A percentile compares a stretch with the other conserved stretches of the same genome.
Evolutionary conservation across 75 land plant genomes (phyloP).

Genomic region (Isoetes taiwanensis): DNA sequence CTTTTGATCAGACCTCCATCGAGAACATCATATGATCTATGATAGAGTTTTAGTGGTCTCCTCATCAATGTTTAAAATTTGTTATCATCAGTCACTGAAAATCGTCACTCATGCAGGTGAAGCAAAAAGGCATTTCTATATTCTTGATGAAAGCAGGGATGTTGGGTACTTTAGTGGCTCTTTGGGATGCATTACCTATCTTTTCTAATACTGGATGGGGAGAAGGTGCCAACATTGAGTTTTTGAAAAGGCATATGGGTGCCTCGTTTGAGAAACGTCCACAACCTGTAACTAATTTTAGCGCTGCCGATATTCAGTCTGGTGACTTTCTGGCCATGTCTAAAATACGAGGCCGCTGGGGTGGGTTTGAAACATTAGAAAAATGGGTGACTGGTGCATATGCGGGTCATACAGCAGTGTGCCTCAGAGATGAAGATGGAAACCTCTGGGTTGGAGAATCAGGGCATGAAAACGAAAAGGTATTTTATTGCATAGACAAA

Average conservation of each 20-base stretch:
- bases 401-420: slow-evolving; percentile 94
- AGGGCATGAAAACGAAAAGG: slow-evolving; percentile 88
- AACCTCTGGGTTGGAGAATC: slow-evolving; percentile 98
- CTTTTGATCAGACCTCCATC: background rate
- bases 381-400: slow-evolving; percentile 96
- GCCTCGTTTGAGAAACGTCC: slow-evolving; percentile 53
- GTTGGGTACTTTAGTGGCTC: slow-evolving; percentile 61
- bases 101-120: slow-evolving; percentile 42
- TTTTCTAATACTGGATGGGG: slow-evolving; percentile 84
- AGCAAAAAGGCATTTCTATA: slow-evolving; percentile 67
- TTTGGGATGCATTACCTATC: slow-evolving; percentile 75
- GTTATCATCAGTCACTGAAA: no score
- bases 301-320: slow-evolving; percentile 61
- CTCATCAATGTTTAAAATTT: no score
- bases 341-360: slow-evolving; percentile 93
- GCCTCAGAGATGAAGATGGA: slow-evolving; percentile 69
- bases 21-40: background rate
- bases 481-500: slow-evolving; percentile 8
- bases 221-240: slow-evolving; percentile 53
- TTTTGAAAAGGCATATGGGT: slow-evolving; percentile 77
- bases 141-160: slow-evolving; percentile 87
- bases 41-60: background rate
- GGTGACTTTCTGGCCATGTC: slow-evolving; percentile 88
- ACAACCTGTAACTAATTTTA: slow-evolving; percentile 36
- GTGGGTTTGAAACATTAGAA: slow-evolving; percentile 91